Evolutionary conservation across 2,329 filamentous ascomycete species (phyloP), one percentile per base, ranked within the genome.

Genomic region (Colletotrichum orchidophilum): DNA sequence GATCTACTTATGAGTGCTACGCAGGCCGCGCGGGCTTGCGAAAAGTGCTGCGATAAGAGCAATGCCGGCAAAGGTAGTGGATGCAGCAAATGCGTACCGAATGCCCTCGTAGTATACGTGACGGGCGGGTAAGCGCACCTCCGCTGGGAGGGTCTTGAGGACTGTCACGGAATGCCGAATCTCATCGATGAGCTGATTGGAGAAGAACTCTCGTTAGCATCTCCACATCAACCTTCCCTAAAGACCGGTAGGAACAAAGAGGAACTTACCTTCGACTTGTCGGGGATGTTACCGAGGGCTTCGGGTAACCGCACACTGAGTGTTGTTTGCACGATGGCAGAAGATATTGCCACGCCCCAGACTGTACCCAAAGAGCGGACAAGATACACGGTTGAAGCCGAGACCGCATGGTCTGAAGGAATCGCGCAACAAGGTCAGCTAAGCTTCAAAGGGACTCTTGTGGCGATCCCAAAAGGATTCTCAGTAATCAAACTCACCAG

Each of bases 311-410:
- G 83, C 74, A 84, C 80, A 74, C 83, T 88, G 73, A 92, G 83
- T 66, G 87, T 88, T 67, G 88, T 92, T 78, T 92, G 90, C 39
- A 91, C 83, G 54, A 92, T 89, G 7, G 89, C 86, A 9, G 89
- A 90, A 0, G 88, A 88, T 42, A 89, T 82, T 0, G 90, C 89
- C 1, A 92, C 90, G 11, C 90, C 90, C 86, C 88, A 92, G 18
- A 92, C 89, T 0, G 86, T 88, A 2, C 90, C 90, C 3, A 92
- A 80, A 0, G 89, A 91, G 29, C 90, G 86, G 53, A 92, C 86
- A 24, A 92, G 83, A 76, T 92, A 92, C 7, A 91, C 87, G 0
- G 87, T 90, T 1, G 89, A 91, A 2, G 89, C 86, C 0, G 87
- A 88, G 1, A 91, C 89, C 12, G 89, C 89, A 75, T 92, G 89